Base-by-base conservation (phyloP, 495 filamentous ascomycete genomes). In the Apodospora peruviana region DNA sequence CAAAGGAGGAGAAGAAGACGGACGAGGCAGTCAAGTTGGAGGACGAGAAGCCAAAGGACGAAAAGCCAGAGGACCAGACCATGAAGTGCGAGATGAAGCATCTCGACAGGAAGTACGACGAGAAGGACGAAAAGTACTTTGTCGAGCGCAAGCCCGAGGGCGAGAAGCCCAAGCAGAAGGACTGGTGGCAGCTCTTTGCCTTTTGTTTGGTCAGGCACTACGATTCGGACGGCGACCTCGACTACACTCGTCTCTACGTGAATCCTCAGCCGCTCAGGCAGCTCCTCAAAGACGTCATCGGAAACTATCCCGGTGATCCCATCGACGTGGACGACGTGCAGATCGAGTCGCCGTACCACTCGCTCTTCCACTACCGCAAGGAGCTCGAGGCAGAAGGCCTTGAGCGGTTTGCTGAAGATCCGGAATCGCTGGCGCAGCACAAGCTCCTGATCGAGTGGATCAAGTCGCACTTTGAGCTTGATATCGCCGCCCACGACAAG, bases 41-140 rank as follows among this genome's bases (percentile, higher is more conserved):
- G 19, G 51, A 25, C n/a, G 51, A 44, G 5, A 29, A 46, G 10
- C n/a, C n/a, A n/a, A 19, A 47, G 27, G 23, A 41, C 22, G 36
- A 35, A 2, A 40, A 32, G 16, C 38, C 58, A 3, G 43, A 40
- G 18, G 58, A 66, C 29, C 47, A 61, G 38, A 48, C 56, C 34
- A 63, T 70, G 59, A 65, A 64, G 36, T 68, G 61, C 47, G 65
- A 68, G 50, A 57, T 70, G 20, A 68, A 70, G 52, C 59, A 68
- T n/a, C 59, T 69, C 40, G 61, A 68, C 37, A 36, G 56, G n/a
- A 42, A 18, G 2, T 65, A 54, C 40, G 56, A 65, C 34, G 56
- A 58, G 7, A 50, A 51, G 16, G 59, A 68, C 39, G 57, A 63
- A 45, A 29, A 40, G 2, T 68, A 63, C 45, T 62, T 59, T 25